Conservation (phyloP, 495 filamentous ascomycete genomes). For the Astrothelium subdiscretum region DNA sequence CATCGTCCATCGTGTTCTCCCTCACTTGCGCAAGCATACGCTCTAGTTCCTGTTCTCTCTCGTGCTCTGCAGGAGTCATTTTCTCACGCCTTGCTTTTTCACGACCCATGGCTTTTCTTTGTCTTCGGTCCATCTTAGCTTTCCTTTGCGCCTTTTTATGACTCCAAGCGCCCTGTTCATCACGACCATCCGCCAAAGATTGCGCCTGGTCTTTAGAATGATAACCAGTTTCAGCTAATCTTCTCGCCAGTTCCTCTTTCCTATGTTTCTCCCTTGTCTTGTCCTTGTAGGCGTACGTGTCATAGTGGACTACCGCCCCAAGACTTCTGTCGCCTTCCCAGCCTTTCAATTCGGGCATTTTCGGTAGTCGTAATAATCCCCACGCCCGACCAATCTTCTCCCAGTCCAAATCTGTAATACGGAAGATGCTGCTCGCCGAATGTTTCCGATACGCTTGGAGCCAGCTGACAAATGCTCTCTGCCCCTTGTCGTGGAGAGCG, state of each 20-base stretch:
- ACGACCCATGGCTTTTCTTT: slow-evolving; percentile 60
- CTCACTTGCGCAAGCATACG: slow-evolving; percentile 62
- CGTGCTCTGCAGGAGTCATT: slow-evolving; percentile 64
- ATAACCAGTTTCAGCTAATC: slow-evolving; percentile 22
- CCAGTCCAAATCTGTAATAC: slow-evolving; percentile 74
- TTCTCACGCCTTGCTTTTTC: slow-evolving; percentile 55
- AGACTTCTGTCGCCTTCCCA: slow-evolving; percentile 54
- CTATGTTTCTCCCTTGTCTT: slow-evolving; percentile 63
- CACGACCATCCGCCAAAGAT: slow-evolving; percentile 33
- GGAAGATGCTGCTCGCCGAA: slow-evolving; percentile 82
- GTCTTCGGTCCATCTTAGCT: slow-evolving; percentile 51
- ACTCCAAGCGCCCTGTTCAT: slow-evolving; percentile 67
- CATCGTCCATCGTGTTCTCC: slow-evolving; percentile 28
- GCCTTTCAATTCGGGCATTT: slow-evolving; percentile 79
- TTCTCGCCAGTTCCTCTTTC: slow-evolving; percentile 34
- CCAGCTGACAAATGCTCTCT: slow-evolving; percentile 88
- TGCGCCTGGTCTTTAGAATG: slow-evolving; percentile 12
- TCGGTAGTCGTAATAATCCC: slow-evolving; percentile 74
- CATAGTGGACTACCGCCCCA: slow-evolving; percentile 50
- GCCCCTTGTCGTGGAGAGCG: slow-evolving; percentile 76
- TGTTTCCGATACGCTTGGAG: slow-evolving; percentile 85
- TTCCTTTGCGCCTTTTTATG: slow-evolving; percentile 63
- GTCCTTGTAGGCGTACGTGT: slow-evolving; percentile 61
- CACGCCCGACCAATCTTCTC: slow-evolving; percentile 65
- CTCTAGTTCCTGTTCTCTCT: slow-evolving; percentile 57